Evolutionary conservation across 805 yeast genomes (phyloP), one percentile per base, ranked within the genome.

Genomic region (Grigorovia humatica): DNA sequence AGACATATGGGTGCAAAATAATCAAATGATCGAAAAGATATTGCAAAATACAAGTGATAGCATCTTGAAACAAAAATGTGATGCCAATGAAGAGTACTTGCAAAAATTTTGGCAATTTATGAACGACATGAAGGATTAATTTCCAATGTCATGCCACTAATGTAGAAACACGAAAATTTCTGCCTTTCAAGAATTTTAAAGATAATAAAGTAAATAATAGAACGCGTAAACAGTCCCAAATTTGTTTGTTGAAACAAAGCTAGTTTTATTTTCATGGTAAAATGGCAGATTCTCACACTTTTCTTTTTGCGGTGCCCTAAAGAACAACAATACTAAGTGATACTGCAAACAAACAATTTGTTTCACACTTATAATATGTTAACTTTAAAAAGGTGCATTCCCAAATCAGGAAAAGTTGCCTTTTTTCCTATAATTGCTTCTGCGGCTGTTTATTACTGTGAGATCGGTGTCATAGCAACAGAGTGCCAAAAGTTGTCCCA

Each of bases 21-120:
- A 76, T 53, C 53, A 55, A 19, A 59, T 61, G 19, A 61, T 77
- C 19, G 81, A 77, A 54, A 55, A 54, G 1, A 76, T 77, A 3
- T 56, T 77, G 2, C 65, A 64, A 49, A 61, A 56, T 4, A 69
- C 73, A 48, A 70, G 74, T 18, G 58, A 58, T 3, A 66, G 63
- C 8, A 52, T 72, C 0, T 48, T 76, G 42, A 52, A 53, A 15
- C 75, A 73, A 52, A 55, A 57, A 5, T 76, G 81, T 52, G 66
- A 66, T 48, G 59, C 59, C 17, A 60, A 61, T 52, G 52, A 51
- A 15, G 55, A 65, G 20, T 66, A 66, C 53, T 48, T 66, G 18
- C 44, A 57, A 9, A 52, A 57, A 8, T 67, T 68, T 51, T 52
- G 49, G 48, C 38, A 44, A 46, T 17, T 55, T 9, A 46, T 38